Evolutionary conservation across 1,139 yeast genomes (phyloP), one percentile per base, ranked within the genome.

Genomic region (Candida tropicalis): DNA sequence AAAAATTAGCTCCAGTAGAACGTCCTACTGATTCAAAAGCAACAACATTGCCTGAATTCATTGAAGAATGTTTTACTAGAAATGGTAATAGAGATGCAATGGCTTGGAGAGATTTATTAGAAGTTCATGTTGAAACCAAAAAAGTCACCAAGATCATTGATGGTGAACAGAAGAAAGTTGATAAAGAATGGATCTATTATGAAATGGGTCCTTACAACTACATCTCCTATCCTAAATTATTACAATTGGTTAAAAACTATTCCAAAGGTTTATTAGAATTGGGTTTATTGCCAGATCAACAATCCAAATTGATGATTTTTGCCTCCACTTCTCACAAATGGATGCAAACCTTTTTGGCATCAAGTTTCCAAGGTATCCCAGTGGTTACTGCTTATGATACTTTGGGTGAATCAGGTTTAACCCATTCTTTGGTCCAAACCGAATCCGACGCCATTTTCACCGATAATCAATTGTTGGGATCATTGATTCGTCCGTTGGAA

Each of bases 351-450:
- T 93, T 84, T 52, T 66, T 90, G 52, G 96, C 91, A 12, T 76
- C 87, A 42, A 79, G 81, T 56, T 70, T 89, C 46, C 96, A 90
- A 65, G 69, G 80, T 42, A 82, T 95, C 48, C 88, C 98, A 18
- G 79, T 87, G 49, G 99, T 90, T 36, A 95, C 99, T 23, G 98
- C 99, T 31, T 93, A 93, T 66, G 99, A 93, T 65, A 91, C 99
- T 31, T 75, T 93, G 52, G 99, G 99, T 47, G 96, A 90, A 64
- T 78, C 79, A 34, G 99, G 99, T 28, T 77, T 93, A 60, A 86
- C 85, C 47, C 96, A 87, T 65, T 89, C 97, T 5, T 74, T 93
- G 60, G 74, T 77, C 35, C 88, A 91, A 68, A 88, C 98, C 5
- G 87, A 75, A 39, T 81, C 96, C 18, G 75, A 66, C 41, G 96